phyloP scores from a whole-genome alignment of 805 yeast species.

The Spathaspora girioi region DNA sequence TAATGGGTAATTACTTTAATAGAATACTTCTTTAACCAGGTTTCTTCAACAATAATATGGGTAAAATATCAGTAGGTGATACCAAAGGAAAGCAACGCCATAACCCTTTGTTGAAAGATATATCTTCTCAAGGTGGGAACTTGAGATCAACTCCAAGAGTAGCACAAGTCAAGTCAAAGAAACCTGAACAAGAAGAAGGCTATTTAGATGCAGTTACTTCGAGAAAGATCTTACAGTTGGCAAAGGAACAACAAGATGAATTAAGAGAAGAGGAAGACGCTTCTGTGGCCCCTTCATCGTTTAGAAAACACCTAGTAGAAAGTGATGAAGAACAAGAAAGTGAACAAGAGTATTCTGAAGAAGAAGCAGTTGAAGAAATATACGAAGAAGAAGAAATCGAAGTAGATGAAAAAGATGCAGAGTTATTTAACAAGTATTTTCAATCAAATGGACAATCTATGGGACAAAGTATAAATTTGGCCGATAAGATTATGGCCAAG shows the following conservation, averaged over 20 bases:
- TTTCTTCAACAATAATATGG: too few relatives aligned
- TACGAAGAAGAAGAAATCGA: conserved; percentile 54
- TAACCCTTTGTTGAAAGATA: conserved; percentile 75
- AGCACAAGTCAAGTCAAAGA: conserved; percentile 18
- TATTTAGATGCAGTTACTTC: conserved; percentile 79
- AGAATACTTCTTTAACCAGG: neutral
- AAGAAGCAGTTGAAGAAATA: conserved; percentile 34
- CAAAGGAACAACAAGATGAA: conserved; percentile 91
- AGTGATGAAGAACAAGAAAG: conserved; percentile 36
- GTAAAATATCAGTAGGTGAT: conserved; percentile 54
- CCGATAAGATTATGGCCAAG: conserved; percentile 91
- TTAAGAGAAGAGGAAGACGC: conserved; percentile 52
- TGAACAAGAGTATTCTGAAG: conserved; percentile 57
- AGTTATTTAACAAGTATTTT: conserved; percentile 75
- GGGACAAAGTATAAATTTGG: conserved; percentile 60
- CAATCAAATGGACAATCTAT: conserved; percentile 23
- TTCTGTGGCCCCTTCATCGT: conserved; percentile 8
- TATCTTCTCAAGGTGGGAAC: conserved; percentile 71
- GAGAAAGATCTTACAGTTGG: conserved; percentile 81
- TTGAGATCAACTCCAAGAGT: conserved; percentile 45
- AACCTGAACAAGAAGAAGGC: conserved; percentile 47
- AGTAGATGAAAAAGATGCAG: conserved; percentile 79
- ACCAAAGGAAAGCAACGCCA: conserved; percentile 63
- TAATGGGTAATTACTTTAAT: too few relatives aligned
- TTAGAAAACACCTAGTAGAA: conserved; percentile 15